These are phyloP conservation scores for Vachellia collinsii DNA, from an alignment of 306 rosid genomes.

Conservation along the genomic window DNA sequence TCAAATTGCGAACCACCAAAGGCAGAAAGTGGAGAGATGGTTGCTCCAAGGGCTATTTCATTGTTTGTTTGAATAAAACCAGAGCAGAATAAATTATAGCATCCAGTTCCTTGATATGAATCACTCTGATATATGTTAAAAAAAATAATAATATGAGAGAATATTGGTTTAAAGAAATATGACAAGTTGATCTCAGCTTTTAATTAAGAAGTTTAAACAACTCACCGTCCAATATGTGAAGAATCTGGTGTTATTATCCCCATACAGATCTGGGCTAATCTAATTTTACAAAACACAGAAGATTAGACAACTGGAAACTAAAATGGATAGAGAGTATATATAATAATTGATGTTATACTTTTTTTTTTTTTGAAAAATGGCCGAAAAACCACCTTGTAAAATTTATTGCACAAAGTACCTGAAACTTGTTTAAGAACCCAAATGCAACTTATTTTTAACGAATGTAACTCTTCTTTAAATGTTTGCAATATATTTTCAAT, in stretches of 20 bases:
- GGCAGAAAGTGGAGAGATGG: constrained; percentile 55
- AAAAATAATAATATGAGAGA: constrained; percentile 12
- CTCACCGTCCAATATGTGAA: constrained; percentile 35
- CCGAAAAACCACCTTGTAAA: no score
- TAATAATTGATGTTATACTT: not conserved
- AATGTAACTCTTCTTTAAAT: no score
- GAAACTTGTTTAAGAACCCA: no score
- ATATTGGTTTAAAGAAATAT: not conserved
- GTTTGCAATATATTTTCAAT: no score
- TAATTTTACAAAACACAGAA: constrained; percentile 35
- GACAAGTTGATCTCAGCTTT: constrained; percentile 5
- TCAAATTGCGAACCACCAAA: constrained; percentile 57
- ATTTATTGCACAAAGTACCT: no score
- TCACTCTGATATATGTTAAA: constrained; percentile 52
- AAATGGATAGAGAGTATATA: constrained; percentile 12
- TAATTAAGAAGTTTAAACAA: constrained; percentile 12
- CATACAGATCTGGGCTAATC: constrained; percentile 61
- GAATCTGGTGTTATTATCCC: constrained; percentile 55
- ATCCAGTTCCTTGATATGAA: constrained; percentile 65
- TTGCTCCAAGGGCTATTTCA: constrained; percentile 60
- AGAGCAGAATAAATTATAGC: constrained; percentile 62
- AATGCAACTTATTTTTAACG: no score
- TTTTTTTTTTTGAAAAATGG: no score
- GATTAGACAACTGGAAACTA: constrained; percentile 22
- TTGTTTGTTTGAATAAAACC: constrained; percentile 60